These are phyloP conservation scores for Calonectria henricotiae DNA, from an alignment of 2,329 filamentous ascomycete genomes.

Conservation along the genomic window DNA sequence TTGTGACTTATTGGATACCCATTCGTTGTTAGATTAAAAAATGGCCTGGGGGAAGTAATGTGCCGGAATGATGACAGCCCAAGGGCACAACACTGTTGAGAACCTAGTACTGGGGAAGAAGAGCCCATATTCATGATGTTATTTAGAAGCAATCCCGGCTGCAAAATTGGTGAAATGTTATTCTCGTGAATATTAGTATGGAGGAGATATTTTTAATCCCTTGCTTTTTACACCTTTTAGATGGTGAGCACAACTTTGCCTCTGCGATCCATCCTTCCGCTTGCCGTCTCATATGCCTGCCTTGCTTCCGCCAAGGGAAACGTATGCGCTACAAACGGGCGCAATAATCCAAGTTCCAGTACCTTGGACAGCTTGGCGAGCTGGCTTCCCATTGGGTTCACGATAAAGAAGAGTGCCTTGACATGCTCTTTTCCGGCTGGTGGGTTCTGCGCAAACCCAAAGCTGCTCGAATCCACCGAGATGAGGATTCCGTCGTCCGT, in stretches of 20 bases:
- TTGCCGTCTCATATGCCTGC: constrained; percentile 26
- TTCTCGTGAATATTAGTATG: neutral
- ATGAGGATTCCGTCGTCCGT: constrained; percentile 48
- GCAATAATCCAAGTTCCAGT: constrained; percentile 23
- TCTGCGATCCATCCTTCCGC: constrained; percentile 28
- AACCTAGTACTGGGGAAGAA: neutral
- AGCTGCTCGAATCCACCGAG: constrained; percentile 39
- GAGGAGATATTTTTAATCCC: neutral
- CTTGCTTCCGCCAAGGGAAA: constrained; percentile 30
- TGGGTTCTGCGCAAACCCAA: constrained; percentile 7
- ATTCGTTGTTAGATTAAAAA: neutral
- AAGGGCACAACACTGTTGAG: neutral
- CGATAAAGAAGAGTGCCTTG: constrained; percentile 32
- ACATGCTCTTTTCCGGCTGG: constrained; percentile 23
- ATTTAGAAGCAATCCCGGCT: neutral
- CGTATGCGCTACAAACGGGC: constrained; percentile 33
- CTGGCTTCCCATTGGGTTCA: constrained; percentile 15
- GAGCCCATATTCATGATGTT: neutral
- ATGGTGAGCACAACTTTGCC: constrained; percentile 36
- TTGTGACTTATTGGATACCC: constrained; percentile 14
- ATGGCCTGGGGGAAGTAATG: neutral
- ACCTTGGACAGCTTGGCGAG: constrained; percentile 16
- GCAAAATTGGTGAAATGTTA: neutral
- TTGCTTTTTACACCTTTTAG: neutral
- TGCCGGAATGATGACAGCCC: neutral